Evolutionary conservation across 2,329 filamentous ascomycete genomes (phyloP), one percentile per base, ranked within the genome.

Genomic region (Neurospora crassa): DNA sequence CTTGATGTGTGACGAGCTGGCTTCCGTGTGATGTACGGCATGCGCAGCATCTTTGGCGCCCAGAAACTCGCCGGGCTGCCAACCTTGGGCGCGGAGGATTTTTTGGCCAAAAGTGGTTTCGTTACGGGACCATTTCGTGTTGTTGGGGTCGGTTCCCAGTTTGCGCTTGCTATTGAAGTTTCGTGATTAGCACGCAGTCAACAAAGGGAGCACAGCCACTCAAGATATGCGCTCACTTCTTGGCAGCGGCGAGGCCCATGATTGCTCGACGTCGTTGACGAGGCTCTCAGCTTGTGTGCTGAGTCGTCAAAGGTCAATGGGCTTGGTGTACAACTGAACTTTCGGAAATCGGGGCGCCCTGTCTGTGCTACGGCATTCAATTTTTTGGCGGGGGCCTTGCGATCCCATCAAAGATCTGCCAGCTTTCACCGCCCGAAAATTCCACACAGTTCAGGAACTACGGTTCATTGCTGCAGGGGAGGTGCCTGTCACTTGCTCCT

Each of bases 111-210:
- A 98, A 70, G 89, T 90, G 71, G 87, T 87, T 74, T 91, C 92
- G 79, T 94, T 91, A 77, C 91, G 90, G 71, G 91, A 90, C 96
- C 96, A 99, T 86, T 88, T 89, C 68, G 93, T 97, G 81, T 98
- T 99, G 83, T 98, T 97, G 8, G 96, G 96, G 82, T 99, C 96
- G 79, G 91, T 87, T 75, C 91, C 91, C 78, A 98, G 90, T 83
- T 95, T 97, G 68, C 85, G 85, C 76, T 79, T 80, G 73, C 80
- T 82, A 69, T 5, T 63, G 53, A 37, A 63, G 29, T 74, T 7
- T 24, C 5, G 5, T 40, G 47, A 73, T 75, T 20, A 75, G 73
- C 53, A 63, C 29, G 4, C 59, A 8, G 16, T 29, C n/a, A 63
- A 34, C 53, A 63, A 63, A 37, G 16, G 45, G 29, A 5, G 8